Base-by-base conservation (phyloP, 2,329 filamentous ascomycete species). In the Phyllosticta capitalensis region DNA sequence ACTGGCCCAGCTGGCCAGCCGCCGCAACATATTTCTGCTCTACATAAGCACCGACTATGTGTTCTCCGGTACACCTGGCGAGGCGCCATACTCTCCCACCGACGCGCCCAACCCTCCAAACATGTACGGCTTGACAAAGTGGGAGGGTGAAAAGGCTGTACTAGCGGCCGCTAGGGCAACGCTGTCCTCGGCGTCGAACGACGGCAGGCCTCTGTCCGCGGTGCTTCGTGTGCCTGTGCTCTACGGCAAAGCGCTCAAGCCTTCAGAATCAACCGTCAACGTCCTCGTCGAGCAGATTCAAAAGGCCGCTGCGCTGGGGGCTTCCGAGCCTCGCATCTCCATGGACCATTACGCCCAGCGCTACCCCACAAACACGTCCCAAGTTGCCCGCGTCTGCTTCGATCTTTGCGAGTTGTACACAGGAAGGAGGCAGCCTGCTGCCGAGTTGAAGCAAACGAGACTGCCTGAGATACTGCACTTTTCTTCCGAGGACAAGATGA, bases 261-360 rank as follows among this genome's bases (percentile, higher is more conserved):
- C 80, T 61, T 78, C 81, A 2, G 90, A 96, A 74, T 94, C 89
- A 66, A 90, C 92, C 0, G 83, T 95, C 52, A 95, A 96, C 68
- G 80, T 86, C 0, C 79, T 96, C 54, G 81, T 96, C 74, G 88
- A 92, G 57, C 77, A 81, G 0, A 80, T 96, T 6, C 87, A 84
- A 83, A 53, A 38, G 50, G 54, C 58, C 3, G 89, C 88, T 70
- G 81, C 85, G 0, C 88, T 92, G 69, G 81, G 85, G 75, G 62
- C 65, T 5, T 64, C 63, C 2, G 81, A 78, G 5, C 78, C 78
- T 1, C 80, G 80, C 60, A 78, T 91, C 49, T 85, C 83, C 69
- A 92, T 95, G 85, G 91, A 96, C 68, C 86, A 95, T 71, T 95
- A 90, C 85, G 86, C 89, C 1, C 75, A 88, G 55, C 82, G 91